Conservation (phyloP, 139 green algal genomes). For the Zygnema circumcarinatum region DNA sequence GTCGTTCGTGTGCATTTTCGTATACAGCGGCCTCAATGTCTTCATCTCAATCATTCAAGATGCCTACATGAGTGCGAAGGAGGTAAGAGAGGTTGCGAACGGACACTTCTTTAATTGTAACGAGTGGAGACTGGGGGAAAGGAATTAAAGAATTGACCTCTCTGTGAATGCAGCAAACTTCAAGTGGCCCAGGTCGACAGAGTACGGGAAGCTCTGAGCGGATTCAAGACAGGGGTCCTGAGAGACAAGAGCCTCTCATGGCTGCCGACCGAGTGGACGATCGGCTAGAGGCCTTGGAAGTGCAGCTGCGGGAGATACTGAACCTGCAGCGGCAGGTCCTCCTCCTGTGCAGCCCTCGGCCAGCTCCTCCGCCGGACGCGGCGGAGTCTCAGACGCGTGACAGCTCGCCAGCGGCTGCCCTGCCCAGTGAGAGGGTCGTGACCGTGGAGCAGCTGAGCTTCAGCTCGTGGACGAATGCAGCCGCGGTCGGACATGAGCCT, state of each 20-base stretch:
- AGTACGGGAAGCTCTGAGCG: not conserved
- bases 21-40: not conserved
- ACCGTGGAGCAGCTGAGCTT: not conserved
- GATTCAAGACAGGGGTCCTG: not conserved
- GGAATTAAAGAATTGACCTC: not conserved
- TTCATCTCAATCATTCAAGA: conserved; percentile 38
- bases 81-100: not conserved
- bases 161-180: not conserved
- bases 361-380: not conserved
- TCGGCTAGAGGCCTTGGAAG: not conserved
- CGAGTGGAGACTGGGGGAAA: not conserved
- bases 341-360: not conserved
- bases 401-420: not conserved
- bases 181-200: not conserved
- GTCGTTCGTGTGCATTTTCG: not conserved
- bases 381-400: not conserved
- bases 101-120: not conserved
- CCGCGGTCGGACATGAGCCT: too few species aligned
- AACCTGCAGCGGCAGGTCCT: not conserved
- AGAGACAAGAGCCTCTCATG: not conserved
- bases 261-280: not conserved
- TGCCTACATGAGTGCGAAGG: not conserved
- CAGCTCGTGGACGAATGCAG: not conserved
- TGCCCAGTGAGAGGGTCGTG: not conserved
- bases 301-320: not conserved